Base-by-base conservation (phyloP, 495 filamentous ascomycete genomes). In the Hypoxylon lienhwacheense region DNA sequence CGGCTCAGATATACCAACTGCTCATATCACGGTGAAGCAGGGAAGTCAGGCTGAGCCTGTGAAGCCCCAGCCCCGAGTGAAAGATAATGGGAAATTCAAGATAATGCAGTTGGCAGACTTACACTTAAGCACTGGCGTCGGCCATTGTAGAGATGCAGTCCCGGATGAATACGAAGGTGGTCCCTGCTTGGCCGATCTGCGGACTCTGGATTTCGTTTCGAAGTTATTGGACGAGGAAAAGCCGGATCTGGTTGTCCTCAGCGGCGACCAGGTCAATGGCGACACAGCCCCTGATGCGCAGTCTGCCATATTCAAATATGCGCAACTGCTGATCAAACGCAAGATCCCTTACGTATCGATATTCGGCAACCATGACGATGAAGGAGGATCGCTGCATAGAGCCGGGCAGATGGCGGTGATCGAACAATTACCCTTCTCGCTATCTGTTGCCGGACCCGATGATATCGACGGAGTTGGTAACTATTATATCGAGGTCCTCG, bases 351-450 rank as follows among this genome's bases (percentile, higher is more conserved):
- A 92, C 61, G 92, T 90, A 28, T 83, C 86, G 37, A 97, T 98
- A 46, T 95, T 97, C 63, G 93, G 93, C 32, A 98, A 98, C 66
- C 93, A 98, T 69, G 93, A 98, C 66, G 91, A 97, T 66, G 92
- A 97, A 76, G 88, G 97, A 76, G 88, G 88, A 11, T 79, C 90
- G 39, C 77, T 96, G 47, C 79, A 83, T 16, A 86, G 95, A 16
- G 71, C 77, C 3, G 81, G 81, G 3, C 83, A 89, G 55, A 97
- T 97, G 92, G 74, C 82, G 4, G 77, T 98, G 16, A 83, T 93
- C 26, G 83, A 95, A 69, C 81, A 84, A 1, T 78, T 98, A 1
- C 95, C 93, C 4, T 97, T 90, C 72, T 96, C 89, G 6, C 79
- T 97, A 21, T 89, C 91, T 26, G 71, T 80, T 50, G 81, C 88